These are phyloP conservation scores for Tolypocladium nubicola DNA, from an alignment of 2,329 filamentous ascomycete genomes.

Conservation along the genomic window DNA sequence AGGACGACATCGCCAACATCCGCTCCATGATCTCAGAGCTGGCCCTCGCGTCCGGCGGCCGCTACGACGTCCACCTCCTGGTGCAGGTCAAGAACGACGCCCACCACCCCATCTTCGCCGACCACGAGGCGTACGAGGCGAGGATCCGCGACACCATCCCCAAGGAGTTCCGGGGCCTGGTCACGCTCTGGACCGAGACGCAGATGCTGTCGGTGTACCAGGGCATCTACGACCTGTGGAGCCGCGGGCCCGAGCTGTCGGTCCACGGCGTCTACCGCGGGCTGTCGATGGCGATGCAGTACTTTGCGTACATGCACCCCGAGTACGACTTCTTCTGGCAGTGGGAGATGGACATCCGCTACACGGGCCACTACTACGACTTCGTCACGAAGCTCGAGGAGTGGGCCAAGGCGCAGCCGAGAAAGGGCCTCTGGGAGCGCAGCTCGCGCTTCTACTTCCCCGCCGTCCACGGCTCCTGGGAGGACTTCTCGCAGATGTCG, in stretches of 20 bases:
- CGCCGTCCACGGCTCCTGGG: conserved; percentile 65
- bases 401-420: conserved; percentile 63
- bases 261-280: conserved; percentile 90
- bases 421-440: conserved; percentile 74
- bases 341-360: conserved; percentile 90
- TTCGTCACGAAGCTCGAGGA: conserved; percentile 57
- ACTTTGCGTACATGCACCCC: conserved; percentile 79
- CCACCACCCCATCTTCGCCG: conserved; percentile 67
- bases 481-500: conserved; percentile 65
- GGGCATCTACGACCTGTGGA: conserved; percentile 69
- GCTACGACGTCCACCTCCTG: conserved; percentile 79
- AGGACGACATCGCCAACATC: conserved; percentile 72
- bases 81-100: conserved; percentile 75
- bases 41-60: conserved; percentile 67
- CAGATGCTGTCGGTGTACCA: conserved; percentile 90
- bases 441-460: conserved; percentile 71
- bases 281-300: conserved; percentile 87
- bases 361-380: conserved; percentile 79
- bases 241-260: conserved; percentile 54
- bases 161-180: conserved; percentile 77
- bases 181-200: conserved; percentile 85
- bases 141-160: conserved; percentile 62
- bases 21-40: conserved; percentile 79
- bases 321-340: conserved; percentile 92
- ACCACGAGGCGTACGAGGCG: conserved; percentile 55